phyloP scores from a whole-genome alignment of 352 stramenopile genomes.

The Phytopythium cucurbitacearum region DNA sequence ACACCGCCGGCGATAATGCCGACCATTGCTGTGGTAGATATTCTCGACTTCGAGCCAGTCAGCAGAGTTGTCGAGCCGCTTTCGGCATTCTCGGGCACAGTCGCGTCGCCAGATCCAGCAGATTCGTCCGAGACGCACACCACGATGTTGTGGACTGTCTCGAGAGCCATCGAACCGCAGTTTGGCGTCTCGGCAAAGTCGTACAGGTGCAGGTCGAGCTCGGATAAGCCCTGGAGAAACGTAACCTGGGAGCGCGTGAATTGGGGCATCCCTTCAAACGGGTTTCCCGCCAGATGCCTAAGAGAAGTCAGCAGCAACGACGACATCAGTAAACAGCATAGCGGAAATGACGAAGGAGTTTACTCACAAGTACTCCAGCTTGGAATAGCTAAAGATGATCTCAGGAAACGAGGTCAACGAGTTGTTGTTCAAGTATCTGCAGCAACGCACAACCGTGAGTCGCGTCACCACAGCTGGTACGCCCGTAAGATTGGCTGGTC shows the following conservation, averaged over 20 bases:
- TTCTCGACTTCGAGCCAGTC: no score
- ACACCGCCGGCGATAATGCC: no score
- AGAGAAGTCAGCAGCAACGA: background rate
- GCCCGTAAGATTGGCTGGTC: no score
- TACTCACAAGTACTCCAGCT: background rate
- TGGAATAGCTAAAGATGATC: background rate
- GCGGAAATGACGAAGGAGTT: background rate
- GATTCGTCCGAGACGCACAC: no score
- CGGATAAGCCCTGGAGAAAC: background rate
- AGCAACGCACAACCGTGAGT: background rate
- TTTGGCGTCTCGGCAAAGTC: background rate
- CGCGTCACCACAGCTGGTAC: no score
- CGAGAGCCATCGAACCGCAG: no score
- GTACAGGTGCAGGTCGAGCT: background rate
- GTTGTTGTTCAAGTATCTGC: background rate
- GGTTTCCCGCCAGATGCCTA: background rate
- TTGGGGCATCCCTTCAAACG: background rate
- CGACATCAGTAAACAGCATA: background rate
- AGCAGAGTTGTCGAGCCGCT: no score
- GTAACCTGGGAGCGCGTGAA: background rate
- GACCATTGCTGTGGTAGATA: no score
- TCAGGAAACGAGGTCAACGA: background rate
- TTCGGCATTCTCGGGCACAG: no score
- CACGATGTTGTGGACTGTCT: no score
- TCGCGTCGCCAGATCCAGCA: no score